Base-by-base conservation (phyloP, 2,329 filamentous ascomycete species). In the Hawksworthiomyces lignivorus region DNA sequence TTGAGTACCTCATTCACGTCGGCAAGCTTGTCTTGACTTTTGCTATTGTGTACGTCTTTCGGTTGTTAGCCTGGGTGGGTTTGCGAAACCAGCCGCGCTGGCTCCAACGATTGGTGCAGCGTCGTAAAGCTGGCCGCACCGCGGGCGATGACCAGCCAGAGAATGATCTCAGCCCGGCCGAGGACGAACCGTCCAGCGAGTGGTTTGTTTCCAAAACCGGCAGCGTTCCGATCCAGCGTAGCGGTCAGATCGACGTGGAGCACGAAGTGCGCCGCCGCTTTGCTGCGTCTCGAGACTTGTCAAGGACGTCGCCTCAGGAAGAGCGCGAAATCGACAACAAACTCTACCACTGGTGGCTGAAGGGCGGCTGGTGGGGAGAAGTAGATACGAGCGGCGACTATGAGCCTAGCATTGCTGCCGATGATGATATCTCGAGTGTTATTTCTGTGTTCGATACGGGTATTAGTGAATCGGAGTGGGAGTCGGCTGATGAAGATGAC, bases 301-400 rank as follows among this genome's bases (percentile, higher is more conserved):
- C 43, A 4, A 20, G 39, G 9, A 33, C 45, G 10, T 5, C 26
- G 9, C 37, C 26, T 14, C 36, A 30, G 17, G 65, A 79, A 30
- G 84, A 92, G 52, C 73, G 75, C 21, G 75, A 77, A 29, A 67
- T 96, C 3, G 83, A 90, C 49, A 71, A 73, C 3, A 81, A 79
- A 45, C 65, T 96, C 2, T 97, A 96, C 58, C 69, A 70, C 22
- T 92, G 89, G 77, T 97, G 87, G 84, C 79, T 84, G 39, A 69
- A 72, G 41, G 87, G 87, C 17, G 87, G 86, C 7, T 85, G 85
- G 66, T 96, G 87, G 80, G 89, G 90, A 1, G 80, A 82, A 14
- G 70, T 81, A 24, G 90, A 97, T 57, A 70, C 72, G 5, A 95
- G 86, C 54, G 85, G 84, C 21, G 84, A 90, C 48, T 97, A 89